Evolutionary conservation across 768 basidiomycete species (phyloP), one percentile per base, ranked within the genome.

Genomic region (Lactarius deliciosus): DNA sequence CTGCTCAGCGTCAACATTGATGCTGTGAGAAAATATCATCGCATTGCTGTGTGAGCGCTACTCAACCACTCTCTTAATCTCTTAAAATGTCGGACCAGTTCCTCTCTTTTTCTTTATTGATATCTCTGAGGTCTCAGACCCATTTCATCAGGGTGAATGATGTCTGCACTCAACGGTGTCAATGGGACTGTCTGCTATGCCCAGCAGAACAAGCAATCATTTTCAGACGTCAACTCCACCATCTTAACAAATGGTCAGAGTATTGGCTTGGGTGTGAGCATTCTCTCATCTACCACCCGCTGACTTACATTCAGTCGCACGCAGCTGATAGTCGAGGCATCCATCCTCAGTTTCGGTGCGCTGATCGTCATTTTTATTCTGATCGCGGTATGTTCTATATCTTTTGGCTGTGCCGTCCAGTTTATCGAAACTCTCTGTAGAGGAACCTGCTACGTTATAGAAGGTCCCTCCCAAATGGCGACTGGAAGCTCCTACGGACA

Each of bases 221-320:
- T 45, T 32, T 20, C n/a, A 20, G 9, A 61, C 30, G 2, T 6
- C 15, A n/a, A 40, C 20, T 3, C 36, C 0, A 10, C 20, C 22
- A 76, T 75, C 59, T 65, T 78, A 32, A 76, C 74, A 5, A 72
- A 76, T 6, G 76, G 75, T 16, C 69, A 79, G 58, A 77, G 2
- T 74, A 78, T 79, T 55, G 78, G 76, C 4, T 69, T 79, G 54
- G 75, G 77, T 20, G 78, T 79, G 57, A 22, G 60, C 6, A n/a
- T 68, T 36, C 20, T 25, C 16, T 38, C 30, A 28, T 47, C 45
- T 60, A 55, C 60, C 30, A 25, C 16, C 9, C 30, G 0, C 30
- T 6, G 30, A n/a, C 43, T 60, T 60, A 11, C 32, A n/a, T 18
- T 34, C 43, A 13, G 47, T 50, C 43, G 4, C 58, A 25, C 40